A percentile compares a stretch with the other conserved stretches of the same genome.
Evolutionary conservation across 176 grass and related monocot genomes (phyloP).

Genomic region (Juncus inflexus): DNA sequence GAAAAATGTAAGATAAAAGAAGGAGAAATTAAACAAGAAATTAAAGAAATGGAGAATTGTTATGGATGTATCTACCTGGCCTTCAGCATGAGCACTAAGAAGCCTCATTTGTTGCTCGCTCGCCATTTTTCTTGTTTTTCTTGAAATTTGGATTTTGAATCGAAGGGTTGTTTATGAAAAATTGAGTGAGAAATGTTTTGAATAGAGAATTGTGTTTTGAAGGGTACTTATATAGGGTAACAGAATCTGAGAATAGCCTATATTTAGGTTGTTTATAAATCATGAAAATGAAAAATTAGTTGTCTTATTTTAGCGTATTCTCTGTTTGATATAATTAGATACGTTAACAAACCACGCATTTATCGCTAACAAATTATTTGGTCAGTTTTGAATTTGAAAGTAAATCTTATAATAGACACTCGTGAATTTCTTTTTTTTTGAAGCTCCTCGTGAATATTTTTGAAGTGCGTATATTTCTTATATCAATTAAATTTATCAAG

Average conservation of each 20-base stretch:
- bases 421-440: too few relatives aligned
- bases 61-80: conserved; percentile 9
- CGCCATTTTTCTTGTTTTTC: conserved; percentile 7
- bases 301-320: conserved; percentile 19
- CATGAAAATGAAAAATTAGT: neutral
- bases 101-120: conserved; percentile 16
- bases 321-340: neutral
- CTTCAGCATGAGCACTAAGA: conserved; percentile 12
- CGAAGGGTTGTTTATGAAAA: neutral
- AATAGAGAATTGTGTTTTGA: neutral
- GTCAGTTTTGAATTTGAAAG: too few relatives aligned
- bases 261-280: conserved; percentile 16
- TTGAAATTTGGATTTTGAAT: conserved; percentile 13
- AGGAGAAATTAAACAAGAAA: neutral
- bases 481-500: too few relatives aligned
- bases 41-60: neutral
- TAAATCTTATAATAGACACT: too few relatives aligned
- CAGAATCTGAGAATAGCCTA: neutral
- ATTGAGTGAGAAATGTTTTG: conserved; percentile 3
- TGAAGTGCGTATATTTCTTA: too few relatives aligned
- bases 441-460: too few relatives aligned
- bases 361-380: too few relatives aligned
- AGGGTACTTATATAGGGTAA: conserved; percentile 11
- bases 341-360: too few relatives aligned
- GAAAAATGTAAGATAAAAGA: neutral